Percentiles rank a stretch among this genome's conserved stretches.
phyloP scores from a whole-genome alignment of 306 rosid genomes.

The Cicer pinnatifidum region DNA sequence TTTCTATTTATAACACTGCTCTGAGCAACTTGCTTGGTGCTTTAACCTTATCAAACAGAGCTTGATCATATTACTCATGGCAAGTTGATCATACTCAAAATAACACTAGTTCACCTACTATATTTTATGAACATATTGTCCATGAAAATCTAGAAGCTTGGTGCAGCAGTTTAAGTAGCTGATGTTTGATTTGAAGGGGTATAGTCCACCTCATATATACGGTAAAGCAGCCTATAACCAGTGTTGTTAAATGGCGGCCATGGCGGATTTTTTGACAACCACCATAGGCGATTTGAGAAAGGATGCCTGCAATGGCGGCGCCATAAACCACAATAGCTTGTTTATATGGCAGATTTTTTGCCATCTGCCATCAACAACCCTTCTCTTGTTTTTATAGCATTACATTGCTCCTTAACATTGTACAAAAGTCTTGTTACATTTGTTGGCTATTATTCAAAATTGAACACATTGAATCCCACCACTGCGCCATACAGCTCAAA shows the following conservation, averaged over 20 bases:
- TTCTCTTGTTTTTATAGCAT: not conserved
- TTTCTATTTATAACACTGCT: slow-evolving; percentile 4
- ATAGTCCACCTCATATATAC: not conserved
- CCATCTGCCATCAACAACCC: no score
- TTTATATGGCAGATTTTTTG: no score
- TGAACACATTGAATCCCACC: not conserved
- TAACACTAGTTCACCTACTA: not conserved
- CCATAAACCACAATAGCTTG: no score
- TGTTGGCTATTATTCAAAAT: no score
- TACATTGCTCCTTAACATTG: not conserved
- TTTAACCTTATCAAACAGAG: slow-evolving; percentile 7
- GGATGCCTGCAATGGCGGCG: no score
- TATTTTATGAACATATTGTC: not conserved
- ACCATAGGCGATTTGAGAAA: no score
- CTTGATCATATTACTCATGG: not conserved
- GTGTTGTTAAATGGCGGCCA: no score
- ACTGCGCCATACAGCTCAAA: slow-evolving; percentile 1
- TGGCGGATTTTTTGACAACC: no score
- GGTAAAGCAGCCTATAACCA: not conserved
- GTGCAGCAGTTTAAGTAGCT: not conserved
- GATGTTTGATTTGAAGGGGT: not conserved
- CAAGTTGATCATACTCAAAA: slow-evolving; percentile 6
- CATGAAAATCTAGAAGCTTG: slow-evolving; percentile 24
- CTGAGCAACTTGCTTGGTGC: not conserved
- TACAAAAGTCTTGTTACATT: no score